Evolutionary conservation across 495 filamentous ascomycete species (phyloP), one percentile per base, ranked within the genome.

Genomic region (Aspergillus steynii): DNA sequence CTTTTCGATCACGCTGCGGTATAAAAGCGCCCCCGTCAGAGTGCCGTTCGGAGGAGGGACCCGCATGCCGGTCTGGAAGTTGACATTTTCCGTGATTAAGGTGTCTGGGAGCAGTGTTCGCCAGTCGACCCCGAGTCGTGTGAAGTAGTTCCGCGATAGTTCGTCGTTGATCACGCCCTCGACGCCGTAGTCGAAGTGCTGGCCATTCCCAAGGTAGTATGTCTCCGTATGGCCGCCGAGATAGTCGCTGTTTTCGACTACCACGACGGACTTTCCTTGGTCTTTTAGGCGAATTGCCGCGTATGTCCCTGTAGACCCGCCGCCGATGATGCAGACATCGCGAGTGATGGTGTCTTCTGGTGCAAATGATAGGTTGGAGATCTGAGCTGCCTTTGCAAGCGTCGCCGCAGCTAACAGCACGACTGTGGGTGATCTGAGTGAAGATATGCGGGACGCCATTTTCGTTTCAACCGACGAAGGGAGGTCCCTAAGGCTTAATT

Each of bases 201-300:
- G 62, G 5, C 66, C 66, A 10, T 77, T 77, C 7, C n/a, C 58
- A 4, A 80, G 75, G 61, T 82, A 80, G 26, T 57, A 77, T 0
- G 81, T 84, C 9, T 82, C 68, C 5, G 70, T 72, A 58, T 85
- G 80, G 0, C 82, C 82, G 7, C 83, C 82, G 1, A 86, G 68
- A 14, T 49, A 52, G 20, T 50, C 56, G 37, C 78, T 68, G 58
- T 64, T 63, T 64, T 86, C 83, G 28, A 85, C 65, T 12, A 86
- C 60, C 14, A 78, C 66, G 9, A 83, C 67, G 0, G 64, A 71
- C 55, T 79, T 76, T 5, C 67, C 68, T 53, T 68, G 50, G 54
- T 82, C 73, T 5, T 59, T 61, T 0, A 85, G 71, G n/a, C 68
- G 58, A 31, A 83, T 61, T 0, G 81, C 78, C 0, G 78, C 65